phyloP scores from a whole-genome alignment of 768 basidiomycete species.

The Holtermannia corniformis region DNA sequence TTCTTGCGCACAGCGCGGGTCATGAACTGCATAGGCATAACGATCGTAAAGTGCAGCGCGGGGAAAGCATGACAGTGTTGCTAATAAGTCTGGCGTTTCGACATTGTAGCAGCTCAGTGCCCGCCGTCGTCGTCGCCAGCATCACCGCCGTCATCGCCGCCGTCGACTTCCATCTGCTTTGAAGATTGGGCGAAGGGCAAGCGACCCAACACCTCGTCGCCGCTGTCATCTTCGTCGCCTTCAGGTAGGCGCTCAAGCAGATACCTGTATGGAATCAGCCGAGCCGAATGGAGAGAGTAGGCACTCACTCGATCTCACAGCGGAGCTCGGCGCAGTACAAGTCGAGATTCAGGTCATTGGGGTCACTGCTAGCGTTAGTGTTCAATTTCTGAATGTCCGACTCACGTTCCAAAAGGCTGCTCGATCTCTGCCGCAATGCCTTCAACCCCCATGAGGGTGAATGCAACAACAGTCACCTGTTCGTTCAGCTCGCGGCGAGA shows the following conservation, averaged over 20 bases:
- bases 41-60: too few species aligned
- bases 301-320: constrained; percentile 64
- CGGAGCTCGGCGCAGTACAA: constrained; percentile 76
- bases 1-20: too few species aligned
- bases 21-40: too few species aligned
- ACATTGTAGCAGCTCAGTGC: too few species aligned
- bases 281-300: neutral
- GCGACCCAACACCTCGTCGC: neutral
- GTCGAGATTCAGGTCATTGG: constrained; percentile 46
- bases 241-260: constrained; percentile 24
- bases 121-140: constrained; percentile 18
- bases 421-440: constrained; percentile 93
- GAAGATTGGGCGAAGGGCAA: constrained; percentile 13
- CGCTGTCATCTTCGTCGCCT: constrained; percentile 46
- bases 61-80: too few species aligned
- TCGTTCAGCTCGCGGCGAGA: neutral
- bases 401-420: constrained; percentile 81
- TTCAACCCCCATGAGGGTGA: constrained; percentile 90
- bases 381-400: constrained; percentile 38
- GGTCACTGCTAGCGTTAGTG: constrained; percentile 35
- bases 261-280: constrained; percentile 11
- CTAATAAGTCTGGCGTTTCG: too few species aligned
- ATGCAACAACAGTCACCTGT: constrained; percentile 50
- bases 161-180: constrained; percentile 5
- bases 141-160: constrained; percentile 17